Percentiles rank a stretch among this genome's conserved stretches.
phyloP scores from a whole-genome alignment of 257 asterid genomes.

The Jacaranda copaia region DNA sequence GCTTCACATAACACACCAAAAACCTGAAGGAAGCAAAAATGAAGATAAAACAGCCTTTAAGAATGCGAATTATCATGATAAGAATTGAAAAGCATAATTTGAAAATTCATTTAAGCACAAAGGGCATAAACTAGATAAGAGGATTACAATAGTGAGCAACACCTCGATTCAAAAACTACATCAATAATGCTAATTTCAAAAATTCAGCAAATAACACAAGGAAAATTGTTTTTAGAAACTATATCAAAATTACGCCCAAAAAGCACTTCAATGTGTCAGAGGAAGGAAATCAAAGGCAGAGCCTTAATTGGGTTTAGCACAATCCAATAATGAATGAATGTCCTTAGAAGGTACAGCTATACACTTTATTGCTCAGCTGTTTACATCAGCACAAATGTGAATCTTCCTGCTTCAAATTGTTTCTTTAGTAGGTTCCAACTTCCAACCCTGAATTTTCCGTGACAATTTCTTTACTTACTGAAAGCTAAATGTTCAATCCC shows the following conservation, averaged over 20 bases:
- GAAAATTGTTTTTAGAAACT: no score
- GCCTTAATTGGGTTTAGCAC: no score
- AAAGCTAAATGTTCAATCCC: constrained; percentile 9
- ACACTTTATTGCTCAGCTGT: neutral
- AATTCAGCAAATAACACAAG: neutral
- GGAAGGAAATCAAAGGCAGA: no score
- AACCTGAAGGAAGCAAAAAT: constrained; percentile 50
- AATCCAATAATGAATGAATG: no score
- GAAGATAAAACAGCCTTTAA: constrained; percentile 27
- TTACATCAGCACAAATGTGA: neutral
- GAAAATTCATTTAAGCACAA: neutral
- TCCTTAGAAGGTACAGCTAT: neutral
- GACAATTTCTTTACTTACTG: constrained; percentile 20
- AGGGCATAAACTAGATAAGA: neutral
- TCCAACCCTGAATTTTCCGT: neutral
- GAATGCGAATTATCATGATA: constrained; percentile 8
- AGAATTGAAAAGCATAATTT: neutral
- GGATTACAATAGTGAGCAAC: constrained; percentile 1
- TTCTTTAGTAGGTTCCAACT: neutral
- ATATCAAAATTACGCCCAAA: no score
- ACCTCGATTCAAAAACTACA: neutral
- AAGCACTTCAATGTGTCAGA: no score
- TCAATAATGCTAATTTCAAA: neutral
- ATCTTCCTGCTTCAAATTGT: constrained; percentile 7
- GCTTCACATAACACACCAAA: constrained; percentile 94